These are phyloP conservation scores for Trichoderma gracile DNA, from an alignment of 2,329 filamentous ascomycete species.

Conservation along the genomic window DNA sequence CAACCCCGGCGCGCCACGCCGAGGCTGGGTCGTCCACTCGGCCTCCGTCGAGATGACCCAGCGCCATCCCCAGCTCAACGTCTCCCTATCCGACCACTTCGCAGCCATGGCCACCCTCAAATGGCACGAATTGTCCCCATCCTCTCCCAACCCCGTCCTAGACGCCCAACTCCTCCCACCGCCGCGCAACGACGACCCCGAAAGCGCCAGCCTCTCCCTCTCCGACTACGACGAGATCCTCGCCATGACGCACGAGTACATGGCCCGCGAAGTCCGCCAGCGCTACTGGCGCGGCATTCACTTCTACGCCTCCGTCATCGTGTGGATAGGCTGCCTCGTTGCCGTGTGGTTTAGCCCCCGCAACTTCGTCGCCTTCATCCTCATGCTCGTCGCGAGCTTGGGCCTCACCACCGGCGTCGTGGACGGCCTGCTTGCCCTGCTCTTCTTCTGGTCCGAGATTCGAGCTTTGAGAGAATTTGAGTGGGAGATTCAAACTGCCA, in stretches of 20 bases:
- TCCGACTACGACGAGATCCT: conserved; percentile 66
- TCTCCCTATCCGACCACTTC: conserved; percentile 93
- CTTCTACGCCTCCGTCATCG: conserved; percentile 66
- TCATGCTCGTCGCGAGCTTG: conserved; percentile 78
- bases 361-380: conserved; percentile 75
- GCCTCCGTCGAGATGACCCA: conserved; percentile 77
- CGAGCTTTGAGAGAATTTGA: conserved; percentile 85
- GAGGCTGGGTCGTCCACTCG: conserved; percentile 67
- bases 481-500: conserved; percentile 82
- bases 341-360: conserved; percentile 83
- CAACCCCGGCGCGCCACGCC: conserved; percentile 31
- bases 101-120: conserved; percentile 79
- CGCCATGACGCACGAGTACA: conserved; percentile 67
- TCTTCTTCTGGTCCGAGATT: conserved; percentile 85
- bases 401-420: conserved; percentile 73
- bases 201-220: conserved; percentile 30
- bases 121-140: conserved; percentile 43
- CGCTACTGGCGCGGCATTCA: conserved; percentile 70
- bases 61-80: conserved; percentile 76
- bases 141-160: conserved; percentile 29
- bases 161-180: conserved; percentile 40
- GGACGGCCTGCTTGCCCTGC: conserved; percentile 79
- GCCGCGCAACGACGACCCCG: conserved; percentile 27
- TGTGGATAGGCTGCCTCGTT: conserved; percentile 73
- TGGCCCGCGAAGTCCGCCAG: conserved; percentile 69